phyloP scores from a whole-genome alignment of 2,329 filamentous ascomycete species.

The Didymella keratinophila region DNA sequence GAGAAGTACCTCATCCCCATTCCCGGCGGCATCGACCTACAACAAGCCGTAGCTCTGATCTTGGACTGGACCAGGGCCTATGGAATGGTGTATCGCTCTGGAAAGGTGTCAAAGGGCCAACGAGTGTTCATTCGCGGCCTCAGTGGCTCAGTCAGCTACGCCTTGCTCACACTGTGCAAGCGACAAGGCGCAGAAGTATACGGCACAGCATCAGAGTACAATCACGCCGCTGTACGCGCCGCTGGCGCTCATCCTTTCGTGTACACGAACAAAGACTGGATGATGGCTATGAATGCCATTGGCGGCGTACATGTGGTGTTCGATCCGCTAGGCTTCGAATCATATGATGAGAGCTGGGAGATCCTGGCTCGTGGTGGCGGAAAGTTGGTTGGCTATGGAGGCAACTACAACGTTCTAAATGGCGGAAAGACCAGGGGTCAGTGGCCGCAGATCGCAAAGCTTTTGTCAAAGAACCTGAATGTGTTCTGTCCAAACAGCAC shows the following conservation, averaged over 20 bases:
- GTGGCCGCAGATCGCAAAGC: slow-evolving; percentile 29
- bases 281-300: slow-evolving; percentile 54
- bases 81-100: slow-evolving; percentile 42
- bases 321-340: slow-evolving; percentile 61
- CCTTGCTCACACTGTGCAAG: slow-evolving; percentile 53
- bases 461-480: slow-evolving; percentile 35
- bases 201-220: slow-evolving; percentile 58
- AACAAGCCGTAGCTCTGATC: slow-evolving; percentile 53
- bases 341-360: slow-evolving; percentile 59
- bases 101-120: slow-evolving; percentile 54
- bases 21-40: slow-evolving; percentile 53
- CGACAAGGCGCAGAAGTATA: slow-evolving; percentile 58
- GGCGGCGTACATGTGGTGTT: slow-evolving; percentile 60
- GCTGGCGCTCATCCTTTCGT: slow-evolving; percentile 56
- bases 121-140: slow-evolving; percentile 61
- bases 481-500: slow-evolving; percentile 37
- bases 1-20: slow-evolving; percentile 58
- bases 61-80: slow-evolving; percentile 57
- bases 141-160: slow-evolving; percentile 60
- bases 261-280: slow-evolving; percentile 61
- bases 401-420: slow-evolving; percentile 35
- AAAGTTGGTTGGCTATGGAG: slow-evolving; percentile 42
- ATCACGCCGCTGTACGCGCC: slow-evolving; percentile 53
- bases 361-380: slow-evolving; percentile 54
- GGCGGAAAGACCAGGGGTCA: slow-evolving; percentile 30